Percentiles rank a stretch among this genome's conserved stretches.
Evolutionary conservation across 2,329 filamentous ascomycete genomes (phyloP).

Genomic region (Boeremia exigua): DNA sequence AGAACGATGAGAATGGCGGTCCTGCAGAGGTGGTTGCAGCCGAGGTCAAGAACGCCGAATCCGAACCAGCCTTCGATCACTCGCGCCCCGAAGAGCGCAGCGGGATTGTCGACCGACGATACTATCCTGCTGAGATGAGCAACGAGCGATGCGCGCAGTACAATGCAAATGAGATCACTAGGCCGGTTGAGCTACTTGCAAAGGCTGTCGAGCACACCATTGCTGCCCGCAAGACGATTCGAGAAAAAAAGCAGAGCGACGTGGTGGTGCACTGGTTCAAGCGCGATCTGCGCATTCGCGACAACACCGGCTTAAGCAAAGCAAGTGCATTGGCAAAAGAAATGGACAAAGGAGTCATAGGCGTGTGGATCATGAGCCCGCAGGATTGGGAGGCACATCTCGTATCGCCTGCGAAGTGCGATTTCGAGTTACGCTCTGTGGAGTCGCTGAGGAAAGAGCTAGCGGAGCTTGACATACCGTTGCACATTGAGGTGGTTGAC

Average conservation of each 20-base stretch:
- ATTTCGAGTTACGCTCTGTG: conserved; percentile 80
- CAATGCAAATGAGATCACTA: conserved; percentile 69
- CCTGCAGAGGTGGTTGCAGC: conserved; percentile 21
- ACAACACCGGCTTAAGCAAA: conserved; percentile 74
- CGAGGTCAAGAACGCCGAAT: not conserved
- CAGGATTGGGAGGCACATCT: conserved; percentile 85
- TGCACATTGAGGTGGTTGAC: conserved; percentile 75
- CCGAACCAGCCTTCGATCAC: conserved; percentile 38
- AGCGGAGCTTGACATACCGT: conserved; percentile 73
- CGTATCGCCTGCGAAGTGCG: conserved; percentile 73
- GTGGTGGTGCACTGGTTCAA: conserved; percentile 92
- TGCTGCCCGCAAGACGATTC: conserved; percentile 58
- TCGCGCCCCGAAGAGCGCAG: conserved; percentile 46
- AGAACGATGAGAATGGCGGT: conserved; percentile 25
- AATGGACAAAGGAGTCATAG: conserved; percentile 73
- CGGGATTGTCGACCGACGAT: conserved; percentile 62
- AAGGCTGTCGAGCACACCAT: conserved; percentile 67
- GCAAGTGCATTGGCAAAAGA: conserved; percentile 72
- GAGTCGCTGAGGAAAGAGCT: conserved; percentile 70
- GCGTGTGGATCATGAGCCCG: conserved; percentile 79
- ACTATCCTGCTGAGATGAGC: conserved; percentile 86
- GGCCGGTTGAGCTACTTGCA: conserved; percentile 74
- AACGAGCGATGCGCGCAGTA: conserved; percentile 79
- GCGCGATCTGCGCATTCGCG: conserved; percentile 73
- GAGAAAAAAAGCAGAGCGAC: conserved; percentile 48